Percentiles rank a stretch among this genome's conserved stretches.
Evolutionary conservation across 768 basidiomycete species (phyloP).

Genomic region (Rhodosporidiobolus odoratus): DNA sequence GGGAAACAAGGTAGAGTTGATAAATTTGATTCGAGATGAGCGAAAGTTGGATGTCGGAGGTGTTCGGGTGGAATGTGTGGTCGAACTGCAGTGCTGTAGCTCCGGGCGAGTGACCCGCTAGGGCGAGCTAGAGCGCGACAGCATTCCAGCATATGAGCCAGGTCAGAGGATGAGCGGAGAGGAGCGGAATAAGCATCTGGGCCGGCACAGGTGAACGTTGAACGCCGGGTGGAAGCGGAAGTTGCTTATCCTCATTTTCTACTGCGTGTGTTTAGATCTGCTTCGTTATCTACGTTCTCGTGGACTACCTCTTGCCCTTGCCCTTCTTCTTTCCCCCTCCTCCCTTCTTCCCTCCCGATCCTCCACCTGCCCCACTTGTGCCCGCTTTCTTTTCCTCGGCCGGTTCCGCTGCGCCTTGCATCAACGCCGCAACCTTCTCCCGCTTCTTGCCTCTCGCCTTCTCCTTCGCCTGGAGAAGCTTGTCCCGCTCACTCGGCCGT

Average conservation of each 20-base stretch:
- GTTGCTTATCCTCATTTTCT: not conserved
- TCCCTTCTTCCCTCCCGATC: constrained; percentile 19
- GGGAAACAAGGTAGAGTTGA: constrained; percentile 51
- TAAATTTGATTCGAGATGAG: constrained; percentile 5
- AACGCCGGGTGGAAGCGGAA: not conserved
- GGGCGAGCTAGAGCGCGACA: not conserved
- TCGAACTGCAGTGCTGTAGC: not conserved
- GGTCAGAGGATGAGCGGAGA: not conserved
- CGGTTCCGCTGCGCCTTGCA: constrained; percentile 34
- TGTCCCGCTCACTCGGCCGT: constrained; percentile 35
- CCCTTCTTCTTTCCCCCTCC: constrained; percentile 32
- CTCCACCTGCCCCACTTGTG: constrained; percentile 38
- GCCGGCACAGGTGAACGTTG: too few relatives aligned
- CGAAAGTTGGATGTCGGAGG: constrained; percentile 22
- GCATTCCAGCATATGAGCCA: not conserved
- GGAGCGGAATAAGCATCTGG: too few relatives aligned
- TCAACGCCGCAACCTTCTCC: constrained; percentile 45
- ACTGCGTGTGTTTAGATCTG: not conserved
- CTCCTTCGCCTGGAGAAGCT: constrained; percentile 37
- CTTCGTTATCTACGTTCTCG: too few relatives aligned
- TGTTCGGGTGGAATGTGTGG: not conserved
- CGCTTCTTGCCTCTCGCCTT: constrained; percentile 47
- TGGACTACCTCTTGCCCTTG: constrained; percentile 23
- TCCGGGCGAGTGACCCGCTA: too few relatives aligned
- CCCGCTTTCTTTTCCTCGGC: constrained; percentile 36